Percentiles rank a stretch among this genome's conserved stretches.
Evolutionary conservation across 495 filamentous ascomycete genomes (phyloP).

Genomic region (Neurospora sublineolata): DNA sequence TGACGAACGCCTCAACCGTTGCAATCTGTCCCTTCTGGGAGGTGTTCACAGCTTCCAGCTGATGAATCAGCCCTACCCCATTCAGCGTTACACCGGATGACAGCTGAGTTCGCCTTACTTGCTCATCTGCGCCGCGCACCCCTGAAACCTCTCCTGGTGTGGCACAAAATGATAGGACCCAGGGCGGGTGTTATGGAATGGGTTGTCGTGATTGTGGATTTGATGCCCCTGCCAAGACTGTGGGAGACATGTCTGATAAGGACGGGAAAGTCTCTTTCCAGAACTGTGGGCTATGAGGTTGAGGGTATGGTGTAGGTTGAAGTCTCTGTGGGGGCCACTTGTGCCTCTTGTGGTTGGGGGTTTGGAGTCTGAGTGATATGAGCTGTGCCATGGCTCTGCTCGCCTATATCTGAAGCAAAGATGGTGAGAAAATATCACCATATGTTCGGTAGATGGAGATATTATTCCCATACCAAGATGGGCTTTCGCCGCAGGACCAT

Average conservation of each 20-base stretch:
- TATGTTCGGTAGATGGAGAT: neutral
- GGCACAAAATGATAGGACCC: neutral
- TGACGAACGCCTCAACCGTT: neutral
- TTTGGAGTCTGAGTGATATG: neutral
- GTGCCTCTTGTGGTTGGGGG: neutral
- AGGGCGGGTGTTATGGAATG: neutral
- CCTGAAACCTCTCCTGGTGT: neutral
- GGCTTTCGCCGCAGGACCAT: neutral
- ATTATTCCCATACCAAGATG: neutral
- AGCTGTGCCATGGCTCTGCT: neutral
- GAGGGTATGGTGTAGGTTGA: neutral
- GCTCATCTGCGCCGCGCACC: neutral
- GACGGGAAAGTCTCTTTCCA: neutral
- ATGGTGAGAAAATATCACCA: neutral
- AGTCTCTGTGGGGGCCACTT: neutral
- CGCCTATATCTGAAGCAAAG: neutral
- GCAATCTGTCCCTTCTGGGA: neutral
- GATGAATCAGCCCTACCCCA: neutral
- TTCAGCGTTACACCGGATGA: neutral
- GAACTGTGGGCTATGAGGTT: neutral
- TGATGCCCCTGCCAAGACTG: neutral
- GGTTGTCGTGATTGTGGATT: neutral
- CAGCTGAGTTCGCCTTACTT: neutral
- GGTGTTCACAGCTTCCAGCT: neutral
- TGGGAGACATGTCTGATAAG: neutral